Evolutionary conservation across 176 grass and related monocot species (phyloP), one percentile per base, ranked within the genome.

Genomic region (Triticum monococcum): DNA sequence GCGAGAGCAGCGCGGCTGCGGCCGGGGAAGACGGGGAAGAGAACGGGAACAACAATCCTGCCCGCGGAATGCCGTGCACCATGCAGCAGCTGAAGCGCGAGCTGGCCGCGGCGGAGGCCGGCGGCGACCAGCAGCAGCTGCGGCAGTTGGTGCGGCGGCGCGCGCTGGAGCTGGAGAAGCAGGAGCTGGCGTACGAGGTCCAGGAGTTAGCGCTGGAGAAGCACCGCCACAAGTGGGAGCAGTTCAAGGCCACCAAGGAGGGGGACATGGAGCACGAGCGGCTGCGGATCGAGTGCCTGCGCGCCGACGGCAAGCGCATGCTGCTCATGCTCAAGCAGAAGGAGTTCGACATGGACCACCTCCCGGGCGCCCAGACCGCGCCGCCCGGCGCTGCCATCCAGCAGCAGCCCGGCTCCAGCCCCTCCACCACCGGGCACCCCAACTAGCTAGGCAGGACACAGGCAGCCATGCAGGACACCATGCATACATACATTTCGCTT

Each of bases 151-250:
- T 96, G 69, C 86, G 84, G 28, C 75, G 78, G 67, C 90, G 87
- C 28, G 46, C 79, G n/a, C 71, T 86, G 85, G 97, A 94, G 87
- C 52, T 96, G 85, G 94, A 96, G 43, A 89, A 93, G 84, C 89
- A 94, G 85, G 66, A 89, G 78, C 62, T 96, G 43, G 33, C 50
- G 11, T 82, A 91, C 35, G 94, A 91, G 8, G 73, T 71, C 43
- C 75, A 80, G 23, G 87, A 89, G 12, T 78, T 86, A 72, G 67
- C 92, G 62, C 89, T 93, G 64, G 87, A 92, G 77, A 24, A 61
- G 46, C 94, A 87, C 82, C 88, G 92, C 5, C 87, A 94, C 84
- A 94, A 90, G 61, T 96, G 97, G 94, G 92, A 92, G 64, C 74
- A 85, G 33, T 98, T 92, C 92, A 88, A 85, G 70, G 87, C 40